phyloP scores from a whole-genome alignment of 2,329 filamentous ascomycete species.

The Calonectria honghensis region DNA sequence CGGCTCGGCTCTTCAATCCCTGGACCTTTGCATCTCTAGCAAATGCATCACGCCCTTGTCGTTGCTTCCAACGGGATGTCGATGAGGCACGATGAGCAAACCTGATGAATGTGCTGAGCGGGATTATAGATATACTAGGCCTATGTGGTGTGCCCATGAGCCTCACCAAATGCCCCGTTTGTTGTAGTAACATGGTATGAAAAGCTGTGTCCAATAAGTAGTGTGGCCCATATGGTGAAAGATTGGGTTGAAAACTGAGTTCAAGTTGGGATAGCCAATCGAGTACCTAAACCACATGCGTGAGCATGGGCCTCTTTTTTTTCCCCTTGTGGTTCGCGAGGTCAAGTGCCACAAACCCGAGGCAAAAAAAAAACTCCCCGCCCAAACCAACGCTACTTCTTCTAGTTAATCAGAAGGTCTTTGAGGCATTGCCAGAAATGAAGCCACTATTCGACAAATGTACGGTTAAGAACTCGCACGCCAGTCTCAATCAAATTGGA shows the following conservation, averaged over 20 bases:
- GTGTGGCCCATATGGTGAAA: no score
- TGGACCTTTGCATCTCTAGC: conserved; percentile 85
- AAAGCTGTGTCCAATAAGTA: background rate
- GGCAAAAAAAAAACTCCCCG: background rate
- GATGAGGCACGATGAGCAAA: conserved; percentile 66
- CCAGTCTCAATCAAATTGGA: background rate
- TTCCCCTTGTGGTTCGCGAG: background rate
- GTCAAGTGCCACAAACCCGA: background rate
- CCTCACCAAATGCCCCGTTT: conserved; percentile 11
- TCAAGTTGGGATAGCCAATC: background rate
- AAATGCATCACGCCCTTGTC: conserved; percentile 84
- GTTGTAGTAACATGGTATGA: conserved; percentile 19
- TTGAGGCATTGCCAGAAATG: background rate
- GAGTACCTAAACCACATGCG: background rate
- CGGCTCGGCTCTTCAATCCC: conserved; percentile 90
- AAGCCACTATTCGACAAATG: background rate
- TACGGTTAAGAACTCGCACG: background rate
- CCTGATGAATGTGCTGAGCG: background rate
- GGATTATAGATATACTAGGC: background rate
- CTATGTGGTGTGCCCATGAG: background rate
- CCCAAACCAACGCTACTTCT: background rate
- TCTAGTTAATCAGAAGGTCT: background rate
- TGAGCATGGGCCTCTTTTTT: conserved; percentile 10
- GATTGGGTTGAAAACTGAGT: background rate
- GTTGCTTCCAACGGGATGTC: conserved; percentile 87